These are phyloP conservation scores for Xylaria sp. DNA, from an alignment of 2,329 filamentous ascomycete species.

Conservation along the genomic window DNA sequence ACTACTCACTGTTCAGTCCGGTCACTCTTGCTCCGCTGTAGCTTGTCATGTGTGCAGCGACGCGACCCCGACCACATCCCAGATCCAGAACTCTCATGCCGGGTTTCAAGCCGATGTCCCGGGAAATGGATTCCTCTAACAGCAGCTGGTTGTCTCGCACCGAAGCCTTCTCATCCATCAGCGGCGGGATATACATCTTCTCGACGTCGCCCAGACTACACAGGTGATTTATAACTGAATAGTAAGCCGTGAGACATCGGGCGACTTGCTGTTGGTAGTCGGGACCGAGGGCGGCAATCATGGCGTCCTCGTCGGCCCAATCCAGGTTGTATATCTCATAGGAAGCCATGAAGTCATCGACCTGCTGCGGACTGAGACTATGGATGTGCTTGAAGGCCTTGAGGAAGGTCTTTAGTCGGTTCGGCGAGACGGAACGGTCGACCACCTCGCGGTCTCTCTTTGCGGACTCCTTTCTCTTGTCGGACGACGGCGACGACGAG, in stretches of 20 bases:
- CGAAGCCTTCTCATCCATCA: conserved; percentile 46
- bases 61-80: conserved; percentile 48
- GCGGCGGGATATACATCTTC: conserved; percentile 53
- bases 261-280: conserved; percentile 47
- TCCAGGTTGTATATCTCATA: conserved; percentile 53
- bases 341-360: conserved; percentile 52
- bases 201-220: conserved; percentile 52
- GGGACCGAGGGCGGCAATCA: conserved; percentile 43
- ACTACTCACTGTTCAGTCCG: conserved; percentile 41
- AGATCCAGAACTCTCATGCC: conserved; percentile 47
- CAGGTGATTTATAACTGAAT: conserved; percentile 50
- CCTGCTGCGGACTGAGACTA: conserved; percentile 44
- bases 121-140: conserved; percentile 46
- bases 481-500: no score
- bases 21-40: conserved; percentile 43
- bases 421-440: conserved; percentile 42
- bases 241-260: conserved; percentile 47
- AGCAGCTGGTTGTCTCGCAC: conserved; percentile 49
- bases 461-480: no score
- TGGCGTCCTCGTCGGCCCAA: conserved; percentile 46
- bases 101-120: conserved; percentile 40
- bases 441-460: conserved; percentile 15
- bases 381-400: conserved; percentile 46
- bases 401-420: conserved; percentile 46
- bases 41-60: conserved; percentile 49